Evolutionary conservation across 1,284 basidiomycete genomes (phyloP), one percentile per base, ranked within the genome.

Genomic region (Lentinula novae-zelandiae): DNA sequence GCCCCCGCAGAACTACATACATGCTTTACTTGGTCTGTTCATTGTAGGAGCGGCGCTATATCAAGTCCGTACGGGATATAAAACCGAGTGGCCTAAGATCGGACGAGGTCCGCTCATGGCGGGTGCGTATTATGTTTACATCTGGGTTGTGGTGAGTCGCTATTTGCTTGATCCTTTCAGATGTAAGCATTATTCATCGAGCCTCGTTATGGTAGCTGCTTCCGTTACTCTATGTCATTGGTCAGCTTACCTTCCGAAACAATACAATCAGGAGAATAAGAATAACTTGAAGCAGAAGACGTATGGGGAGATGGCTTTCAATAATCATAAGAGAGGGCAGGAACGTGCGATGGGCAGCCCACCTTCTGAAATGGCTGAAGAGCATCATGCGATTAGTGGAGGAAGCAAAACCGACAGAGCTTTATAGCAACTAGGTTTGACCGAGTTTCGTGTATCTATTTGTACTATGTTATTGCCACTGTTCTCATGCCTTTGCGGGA

Each of bases 1-100:
- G 22, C 82, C 83, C 0, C 67, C 76, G 12, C 84, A 86, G 66
- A 87, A 87, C 69, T 87, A 86, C 67, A 54, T 78, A 38, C 84
- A 86, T 65, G 84, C 81, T 3, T 64, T 85, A 6, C 56, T 85
- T 3, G 85, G 84, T 0, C 66, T 86, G 31, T 27, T 76, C 31
- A 78, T 82, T 62, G 78, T 87, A 56, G 79, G 67, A 1, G 70
- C 82, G n/a, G 71, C 81, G 8, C 73, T 85, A 58, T 84, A 79
- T 63, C 80, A 85, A 72, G 81, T 83, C n/a, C 73, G 77, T 53
- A 73, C 70, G 10, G 82, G 83, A 1, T 83, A 75, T 69, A 69
- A 68, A 34, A 59, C 60, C 2, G 82, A 85, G 67, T 85, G 82
- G 83, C 70, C 73, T 0, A 66, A 61, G 39, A 67, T 69, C 12